A percentile compares a stretch with the other conserved stretches of the same genome.
Conservation (phyloP, 345 rosid species). For the Euphorbia lathyris region DNA sequence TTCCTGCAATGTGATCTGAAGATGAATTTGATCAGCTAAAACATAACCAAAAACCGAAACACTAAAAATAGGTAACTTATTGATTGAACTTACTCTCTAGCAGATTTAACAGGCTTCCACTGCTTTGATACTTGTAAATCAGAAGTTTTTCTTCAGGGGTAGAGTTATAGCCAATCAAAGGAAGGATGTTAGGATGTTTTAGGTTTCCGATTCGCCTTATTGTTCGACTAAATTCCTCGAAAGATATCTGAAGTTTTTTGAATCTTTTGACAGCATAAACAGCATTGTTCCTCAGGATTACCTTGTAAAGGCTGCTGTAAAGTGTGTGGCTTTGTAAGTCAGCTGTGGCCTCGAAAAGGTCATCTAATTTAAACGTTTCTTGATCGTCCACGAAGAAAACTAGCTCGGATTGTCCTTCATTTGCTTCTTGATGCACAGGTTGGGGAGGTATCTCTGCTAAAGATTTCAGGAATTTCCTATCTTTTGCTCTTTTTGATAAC, state of each 20-base stretch:
- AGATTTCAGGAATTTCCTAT: conserved; percentile 29
- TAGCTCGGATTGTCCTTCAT: conserved; percentile 35
- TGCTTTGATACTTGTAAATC: conserved; percentile 52
- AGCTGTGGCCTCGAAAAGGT: conserved; percentile 59
- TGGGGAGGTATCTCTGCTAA: conserved; percentile 19
- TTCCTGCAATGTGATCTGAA: conserved; percentile 48
- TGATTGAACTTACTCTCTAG: conserved; percentile 37
- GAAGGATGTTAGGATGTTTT: conserved; percentile 57
- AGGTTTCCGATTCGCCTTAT: conserved; percentile 48
- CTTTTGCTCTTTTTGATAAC: conserved; percentile 20
- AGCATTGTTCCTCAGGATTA: conserved; percentile 36
- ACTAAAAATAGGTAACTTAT: no score
- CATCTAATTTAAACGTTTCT: conserved; percentile 48
- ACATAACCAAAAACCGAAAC: no score
- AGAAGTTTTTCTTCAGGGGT: conserved; percentile 49
- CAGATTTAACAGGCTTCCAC: conserved; percentile 50
- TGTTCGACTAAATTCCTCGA: conserved; percentile 36
- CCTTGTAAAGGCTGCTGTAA: conserved; percentile 55
- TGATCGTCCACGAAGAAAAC: conserved; percentile 45
- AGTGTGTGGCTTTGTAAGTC: conserved; percentile 41
- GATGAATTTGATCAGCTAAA: not conserved
- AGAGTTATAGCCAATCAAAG: conserved; percentile 46
- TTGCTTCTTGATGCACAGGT: conserved; percentile 10
- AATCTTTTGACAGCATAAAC: conserved; percentile 54
- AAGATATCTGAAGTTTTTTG: conserved; percentile 44